These are phyloP conservation scores for Globisporangium nagaii DNA, from an alignment of 352 stramenopile species.

Conservation along the genomic window DNA sequence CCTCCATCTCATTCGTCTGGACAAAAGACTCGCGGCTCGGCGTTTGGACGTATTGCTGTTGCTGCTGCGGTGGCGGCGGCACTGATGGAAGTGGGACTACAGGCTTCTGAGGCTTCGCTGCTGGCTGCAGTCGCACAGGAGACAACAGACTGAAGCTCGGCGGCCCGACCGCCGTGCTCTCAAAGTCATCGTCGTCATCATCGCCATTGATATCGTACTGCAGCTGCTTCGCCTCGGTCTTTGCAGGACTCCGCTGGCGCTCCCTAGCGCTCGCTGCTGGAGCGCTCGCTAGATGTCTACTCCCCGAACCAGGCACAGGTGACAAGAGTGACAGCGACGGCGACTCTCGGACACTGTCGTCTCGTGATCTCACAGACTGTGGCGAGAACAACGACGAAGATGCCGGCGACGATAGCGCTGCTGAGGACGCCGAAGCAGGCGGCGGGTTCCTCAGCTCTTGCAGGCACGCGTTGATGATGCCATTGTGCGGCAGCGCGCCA, in stretches of 20 bases:
- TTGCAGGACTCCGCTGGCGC: neutral
- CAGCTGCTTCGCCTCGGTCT: neutral
- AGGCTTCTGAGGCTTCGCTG: neutral
- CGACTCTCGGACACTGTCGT: slow-evolving; percentile 2
- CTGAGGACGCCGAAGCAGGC: neutral
- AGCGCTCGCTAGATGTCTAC: neutral
- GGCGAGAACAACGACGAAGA: slow-evolving; percentile 6
- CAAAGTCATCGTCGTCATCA: slow-evolving; percentile 11
- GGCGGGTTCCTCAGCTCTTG: slow-evolving; percentile 29
- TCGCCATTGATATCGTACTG: neutral
- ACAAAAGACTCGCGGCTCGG: neutral
- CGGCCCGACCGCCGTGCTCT: neutral
- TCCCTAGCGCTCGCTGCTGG: neutral
- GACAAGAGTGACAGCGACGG: slow-evolving; percentile 13
- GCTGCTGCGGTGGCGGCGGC: neutral
- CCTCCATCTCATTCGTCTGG: neutral
- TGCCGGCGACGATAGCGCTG: neutral
- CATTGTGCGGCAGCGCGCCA: slow-evolving; percentile 35
- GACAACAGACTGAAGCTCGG: slow-evolving; percentile 10
- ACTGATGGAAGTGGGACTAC: neutral
- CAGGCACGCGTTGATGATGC: slow-evolving; percentile 63
- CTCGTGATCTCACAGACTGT: slow-evolving; percentile 3
- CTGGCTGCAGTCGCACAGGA: neutral
- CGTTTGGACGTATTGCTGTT: neutral
- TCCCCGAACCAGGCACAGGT: neutral